Conservation (phyloP, 179 eudicot genomes). For the Gypsophila paniculata region DNA sequence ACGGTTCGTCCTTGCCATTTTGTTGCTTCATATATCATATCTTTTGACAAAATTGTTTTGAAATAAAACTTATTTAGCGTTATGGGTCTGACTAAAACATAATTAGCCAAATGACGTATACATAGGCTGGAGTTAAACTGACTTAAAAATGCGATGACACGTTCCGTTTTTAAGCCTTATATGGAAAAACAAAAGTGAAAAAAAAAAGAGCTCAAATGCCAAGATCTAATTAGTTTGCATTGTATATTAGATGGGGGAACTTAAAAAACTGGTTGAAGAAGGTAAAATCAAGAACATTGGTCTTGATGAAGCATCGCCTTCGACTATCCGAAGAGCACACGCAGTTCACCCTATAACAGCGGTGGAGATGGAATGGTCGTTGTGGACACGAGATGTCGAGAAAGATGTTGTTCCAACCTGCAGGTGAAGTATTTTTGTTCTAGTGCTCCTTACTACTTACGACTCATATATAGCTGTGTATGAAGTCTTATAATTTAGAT, state of each 20-base stretch:
- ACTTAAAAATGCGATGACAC: too few relatives aligned
- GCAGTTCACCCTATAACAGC: slow-evolving; percentile 46
- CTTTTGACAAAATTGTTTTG: too few relatives aligned
- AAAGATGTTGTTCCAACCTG: slow-evolving; percentile 48
- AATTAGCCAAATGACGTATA: too few relatives aligned
- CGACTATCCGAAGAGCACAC: slow-evolving; percentile 47
- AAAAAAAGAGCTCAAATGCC: too few relatives aligned
- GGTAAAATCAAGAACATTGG: slow-evolving; percentile 46
- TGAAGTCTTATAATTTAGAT: too few relatives aligned
- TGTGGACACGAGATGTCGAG: slow-evolving; percentile 56
- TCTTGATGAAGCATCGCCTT: slow-evolving; percentile 41
- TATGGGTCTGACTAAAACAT: too few relatives aligned
- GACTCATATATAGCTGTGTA: too few relatives aligned
- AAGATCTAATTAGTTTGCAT: background rate
- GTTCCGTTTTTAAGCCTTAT: too few relatives aligned
- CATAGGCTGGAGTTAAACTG: too few relatives aligned
- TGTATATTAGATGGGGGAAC: slow-evolving; percentile 32
- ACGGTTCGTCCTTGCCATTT: slow-evolving; percentile 27
- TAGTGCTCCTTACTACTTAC: too few relatives aligned
- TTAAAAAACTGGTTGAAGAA: slow-evolving; percentile 41
- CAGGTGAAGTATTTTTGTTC: slow-evolving; percentile 19
- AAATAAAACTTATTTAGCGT: too few relatives aligned
- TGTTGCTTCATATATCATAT: background rate
- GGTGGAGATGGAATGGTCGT: slow-evolving; percentile 56
- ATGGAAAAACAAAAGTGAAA: too few relatives aligned